Evolutionary conservation across 2,329 filamentous ascomycete species (phyloP).

Genomic region (Xylariaceae sp.): DNA sequence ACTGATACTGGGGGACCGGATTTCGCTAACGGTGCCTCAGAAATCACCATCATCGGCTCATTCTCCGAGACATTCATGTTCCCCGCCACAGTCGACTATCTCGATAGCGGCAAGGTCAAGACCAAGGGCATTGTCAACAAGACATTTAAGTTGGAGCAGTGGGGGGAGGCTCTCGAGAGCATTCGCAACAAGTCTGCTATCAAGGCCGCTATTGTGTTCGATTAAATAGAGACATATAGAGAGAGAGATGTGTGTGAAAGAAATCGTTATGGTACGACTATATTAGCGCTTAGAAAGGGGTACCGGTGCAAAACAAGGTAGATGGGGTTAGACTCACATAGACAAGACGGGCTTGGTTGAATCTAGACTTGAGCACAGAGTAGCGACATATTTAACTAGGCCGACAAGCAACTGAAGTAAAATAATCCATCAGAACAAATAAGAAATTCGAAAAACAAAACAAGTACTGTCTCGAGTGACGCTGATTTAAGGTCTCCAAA

Average conservation of each 20-base stretch:
- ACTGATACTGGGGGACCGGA: background rate
- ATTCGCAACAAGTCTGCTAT: slow-evolving; percentile 77
- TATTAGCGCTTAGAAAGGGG: background rate
- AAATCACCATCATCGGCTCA: slow-evolving; percentile 75
- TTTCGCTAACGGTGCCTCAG: slow-evolving; percentile 42
- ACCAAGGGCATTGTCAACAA: slow-evolving; percentile 76
- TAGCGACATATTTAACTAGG: background rate
- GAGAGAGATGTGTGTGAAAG: slow-evolving; percentile 1
- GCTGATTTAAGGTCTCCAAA: slow-evolving; percentile 3
- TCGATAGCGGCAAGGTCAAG: slow-evolving; percentile 66
- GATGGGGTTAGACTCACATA: slow-evolving; percentile 5
- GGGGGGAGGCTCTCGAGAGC: slow-evolving; percentile 71
- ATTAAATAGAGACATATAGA: slow-evolving; percentile 48
- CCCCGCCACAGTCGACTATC: slow-evolving; percentile 60
- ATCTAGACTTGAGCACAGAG: background rate
- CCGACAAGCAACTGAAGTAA: background rate
- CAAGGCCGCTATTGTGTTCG: slow-evolving; percentile 76
- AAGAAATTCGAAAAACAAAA: background rate
- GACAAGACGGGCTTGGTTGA: slow-evolving; percentile 1
- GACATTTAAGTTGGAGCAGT: slow-evolving; percentile 75
- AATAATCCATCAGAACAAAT: background rate
- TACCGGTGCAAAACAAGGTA: background rate
- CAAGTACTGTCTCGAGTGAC: background rate
- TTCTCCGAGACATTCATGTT: slow-evolving; percentile 80
- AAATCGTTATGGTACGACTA: background rate